Evolutionary conservation across 352 stramenopile genomes (phyloP), one percentile per base, ranked within the genome.

Genomic region (Phytophthora rubi): DNA sequence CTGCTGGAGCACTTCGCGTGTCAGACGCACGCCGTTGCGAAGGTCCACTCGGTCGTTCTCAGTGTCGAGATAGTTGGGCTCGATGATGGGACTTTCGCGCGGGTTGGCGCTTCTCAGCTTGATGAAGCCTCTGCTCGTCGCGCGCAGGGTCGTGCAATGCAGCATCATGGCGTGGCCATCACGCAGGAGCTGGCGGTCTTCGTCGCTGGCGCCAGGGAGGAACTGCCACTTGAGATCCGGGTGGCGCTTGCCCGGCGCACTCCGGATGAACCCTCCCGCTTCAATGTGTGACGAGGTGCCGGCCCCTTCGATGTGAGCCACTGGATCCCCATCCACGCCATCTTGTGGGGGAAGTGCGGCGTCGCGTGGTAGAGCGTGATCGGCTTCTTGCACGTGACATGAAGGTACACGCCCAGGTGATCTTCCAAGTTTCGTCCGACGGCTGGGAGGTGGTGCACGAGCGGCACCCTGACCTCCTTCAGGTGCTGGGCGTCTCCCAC

Each of bases 171-270:
- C 86, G 61, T 96, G 90, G 26, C 68, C 68, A 42, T 69, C 79
- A 70, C 12, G 42, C 18, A 68, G 42, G 6, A 68, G 62, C 13
- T 71, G 62, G 2, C 62, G 65, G 65, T 68, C 8, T 68, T 70
- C 55, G 33, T 63, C 42, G 90, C 69, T 30, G 73, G 82, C 65
- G 21, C 87, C 88, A 0, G 87, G 89, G 8, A 97, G 53, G 61
- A 97, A 97, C 42, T 97, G 89, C 68, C 91, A 95, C 68, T 97
- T 90, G 9, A 97, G 39, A 49, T 97, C 89, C 1, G 89, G 89
- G 7, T 92, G 83, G 30, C 72, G 71, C 67, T 95, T 86, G 13
- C 83, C 83, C 5, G 84, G 70, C 6, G 80, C 79, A 39, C 82
- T 88, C 33, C 42, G 67, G 30, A 59, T 47, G 37, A 97, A 97